These are phyloP conservation scores for Escallonia herrerae DNA, from an alignment of 129 eudicot genomes.

Conservation along the genomic window DNA sequence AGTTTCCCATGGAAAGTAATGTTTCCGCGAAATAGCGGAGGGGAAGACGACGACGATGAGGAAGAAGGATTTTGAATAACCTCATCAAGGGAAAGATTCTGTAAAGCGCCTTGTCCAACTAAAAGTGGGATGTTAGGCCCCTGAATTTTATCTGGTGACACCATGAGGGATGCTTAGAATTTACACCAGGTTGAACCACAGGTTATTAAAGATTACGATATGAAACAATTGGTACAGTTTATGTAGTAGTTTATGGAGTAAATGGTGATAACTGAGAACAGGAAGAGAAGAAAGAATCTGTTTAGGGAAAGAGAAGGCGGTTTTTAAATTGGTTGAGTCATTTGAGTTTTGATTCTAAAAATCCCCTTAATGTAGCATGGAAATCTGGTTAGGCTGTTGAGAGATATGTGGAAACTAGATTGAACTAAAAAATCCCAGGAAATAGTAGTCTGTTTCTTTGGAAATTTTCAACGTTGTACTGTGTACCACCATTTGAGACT, in stretches of 20 bases:
- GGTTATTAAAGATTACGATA: too few relatives aligned
- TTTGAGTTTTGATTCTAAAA: not conserved
- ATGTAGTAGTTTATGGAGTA: too few relatives aligned
- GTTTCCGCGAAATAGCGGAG: not conserved
- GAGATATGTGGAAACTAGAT: not conserved
- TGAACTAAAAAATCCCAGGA: not conserved
- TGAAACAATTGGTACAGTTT: too few relatives aligned
- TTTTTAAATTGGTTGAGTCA: not conserved
- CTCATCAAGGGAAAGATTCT: constrained; percentile 3
- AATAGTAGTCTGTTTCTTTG: too few relatives aligned
- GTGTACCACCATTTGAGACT: too few relatives aligned
- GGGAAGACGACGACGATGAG: constrained; percentile 9
- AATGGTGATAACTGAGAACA: too few relatives aligned
- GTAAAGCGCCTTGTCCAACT: constrained; percentile 5
- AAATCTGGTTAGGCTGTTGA: constrained; percentile 10
- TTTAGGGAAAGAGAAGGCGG: too few relatives aligned
- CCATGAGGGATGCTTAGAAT: too few relatives aligned
- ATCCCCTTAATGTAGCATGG: constrained; percentile 9
- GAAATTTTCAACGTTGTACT: too few relatives aligned
- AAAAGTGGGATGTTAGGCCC: not conserved
- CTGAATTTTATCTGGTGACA: constrained; percentile 1
- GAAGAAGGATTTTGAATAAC: constrained; percentile 18
- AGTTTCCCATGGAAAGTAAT: not conserved
- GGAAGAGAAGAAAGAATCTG: too few relatives aligned
- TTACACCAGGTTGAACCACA: too few relatives aligned